Evolutionary conservation across 495 filamentous ascomycete species (phyloP).

Genomic region (Emericellopsis terricola): DNA sequence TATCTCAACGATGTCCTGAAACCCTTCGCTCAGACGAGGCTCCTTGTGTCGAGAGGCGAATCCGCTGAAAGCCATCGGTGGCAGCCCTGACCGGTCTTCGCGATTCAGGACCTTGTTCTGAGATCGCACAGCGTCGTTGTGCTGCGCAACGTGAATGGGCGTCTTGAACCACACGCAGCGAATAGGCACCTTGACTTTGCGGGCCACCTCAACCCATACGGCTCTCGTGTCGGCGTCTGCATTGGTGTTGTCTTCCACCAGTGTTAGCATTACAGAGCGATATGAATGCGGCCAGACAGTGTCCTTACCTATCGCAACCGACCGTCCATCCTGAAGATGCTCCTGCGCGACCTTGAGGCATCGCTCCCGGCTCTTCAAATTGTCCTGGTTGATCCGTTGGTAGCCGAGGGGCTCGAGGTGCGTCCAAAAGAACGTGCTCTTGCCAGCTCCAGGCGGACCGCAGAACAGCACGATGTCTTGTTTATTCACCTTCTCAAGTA

Average conservation of each 20-base stretch:
- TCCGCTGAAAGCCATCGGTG: slow-evolving; percentile 59
- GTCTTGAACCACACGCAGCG: slow-evolving; percentile 78
- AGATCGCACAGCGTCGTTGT: slow-evolving; percentile 76
- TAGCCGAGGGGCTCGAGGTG: slow-evolving; percentile 65
- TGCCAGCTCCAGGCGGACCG: slow-evolving; percentile 76
- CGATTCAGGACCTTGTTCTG: slow-evolving; percentile 64
- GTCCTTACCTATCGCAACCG: slow-evolving; percentile 57
- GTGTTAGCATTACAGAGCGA: slow-evolving; percentile 1
- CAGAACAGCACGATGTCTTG: slow-evolving; percentile 71
- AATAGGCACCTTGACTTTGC: slow-evolving; percentile 50
- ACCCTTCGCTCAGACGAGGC: slow-evolving; percentile 62
- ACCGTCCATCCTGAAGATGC: slow-evolving; percentile 40
- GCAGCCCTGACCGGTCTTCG: slow-evolving; percentile 56
- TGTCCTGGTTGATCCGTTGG: slow-evolving; percentile 79
- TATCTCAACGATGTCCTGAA: slow-evolving; percentile 54
- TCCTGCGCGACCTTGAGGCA: slow-evolving; percentile 64
- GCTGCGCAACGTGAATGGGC: slow-evolving; percentile 52
- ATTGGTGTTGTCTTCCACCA: slow-evolving; percentile 71
- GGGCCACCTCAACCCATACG: slow-evolving; percentile 59
- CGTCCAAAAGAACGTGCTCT: slow-evolving; percentile 77
- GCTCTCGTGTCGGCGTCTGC: slow-evolving; percentile 55
- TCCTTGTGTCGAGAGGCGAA: slow-evolving; percentile 53
- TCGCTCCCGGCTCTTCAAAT: slow-evolving; percentile 64
- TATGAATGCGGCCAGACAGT: slow-evolving; percentile 2
- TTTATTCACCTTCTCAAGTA: slow-evolving; percentile 42